Evolutionary conservation across 75 land plant species (phyloP).

Genomic region (Sequoia sempervirens): DNA sequence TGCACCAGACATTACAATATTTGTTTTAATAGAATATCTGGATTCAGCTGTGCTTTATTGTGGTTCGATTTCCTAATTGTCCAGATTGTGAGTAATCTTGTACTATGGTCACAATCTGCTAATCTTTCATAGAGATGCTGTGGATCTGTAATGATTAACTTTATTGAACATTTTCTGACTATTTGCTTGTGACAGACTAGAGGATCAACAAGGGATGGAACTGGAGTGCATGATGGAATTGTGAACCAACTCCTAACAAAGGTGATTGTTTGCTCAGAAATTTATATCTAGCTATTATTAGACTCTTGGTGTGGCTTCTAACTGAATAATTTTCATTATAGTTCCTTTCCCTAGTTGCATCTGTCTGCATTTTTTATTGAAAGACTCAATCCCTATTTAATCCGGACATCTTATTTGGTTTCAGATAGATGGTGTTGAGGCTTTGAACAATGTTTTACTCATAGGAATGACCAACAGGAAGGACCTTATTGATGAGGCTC

Average conservation of each 20-base stretch:
- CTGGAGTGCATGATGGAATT: constrained; percentile 98
- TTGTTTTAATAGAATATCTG: not conserved
- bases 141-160: not conserved
- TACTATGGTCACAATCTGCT: not conserved
- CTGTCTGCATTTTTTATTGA: not conserved
- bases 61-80: not conserved
- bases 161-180: not conserved
- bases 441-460: constrained; percentile 91
- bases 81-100: not conserved
- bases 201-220: constrained; percentile 97
- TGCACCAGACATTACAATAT: too few species aligned
- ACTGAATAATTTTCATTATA: not conserved
- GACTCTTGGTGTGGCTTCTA: not conserved
- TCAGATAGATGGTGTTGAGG: constrained; percentile 98
- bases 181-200: constrained; percentile 48
- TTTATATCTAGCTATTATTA: not conserved
- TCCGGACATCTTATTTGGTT: constrained; percentile 8
- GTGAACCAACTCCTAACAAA: constrained; percentile 98
- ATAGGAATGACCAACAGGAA: constrained; percentile 99
- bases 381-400: not conserved
- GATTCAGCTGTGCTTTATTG: not conserved
- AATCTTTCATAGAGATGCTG: not conserved
- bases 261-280: constrained; percentile 30
- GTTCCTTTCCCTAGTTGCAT: not conserved
- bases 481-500: constrained; percentile 96